phyloP scores from a whole-genome alignment of 1,284 basidiomycete genomes.

The Melampsora larici-populina region DNA sequence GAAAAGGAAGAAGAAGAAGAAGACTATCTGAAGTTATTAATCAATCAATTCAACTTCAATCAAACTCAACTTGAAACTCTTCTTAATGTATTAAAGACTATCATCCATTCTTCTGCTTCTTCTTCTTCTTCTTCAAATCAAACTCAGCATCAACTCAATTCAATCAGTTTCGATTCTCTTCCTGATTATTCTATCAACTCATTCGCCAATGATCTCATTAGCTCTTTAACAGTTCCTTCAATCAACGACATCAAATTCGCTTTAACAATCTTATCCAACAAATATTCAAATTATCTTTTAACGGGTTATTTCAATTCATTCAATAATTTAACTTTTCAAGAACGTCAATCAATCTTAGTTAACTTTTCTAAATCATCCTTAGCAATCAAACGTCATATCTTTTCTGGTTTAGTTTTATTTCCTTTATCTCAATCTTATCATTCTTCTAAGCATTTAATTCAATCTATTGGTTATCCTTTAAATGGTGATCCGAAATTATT shows the following conservation, averaged over 20 bases:
- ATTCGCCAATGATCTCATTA: background rate
- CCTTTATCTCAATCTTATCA: slow-evolving; percentile 1
- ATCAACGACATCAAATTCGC: background rate
- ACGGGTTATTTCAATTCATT: slow-evolving; percentile 17
- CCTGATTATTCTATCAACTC: slow-evolving; percentile 5
- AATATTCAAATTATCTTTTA: background rate
- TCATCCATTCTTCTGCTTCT: background rate
- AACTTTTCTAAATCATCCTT: slow-evolving; percentile 10
- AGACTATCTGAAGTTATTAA: background rate
- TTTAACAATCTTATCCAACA: background rate
- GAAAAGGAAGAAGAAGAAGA: too few species aligned
- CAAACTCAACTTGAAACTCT: slow-evolving; percentile 10
- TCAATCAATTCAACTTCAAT: background rate
- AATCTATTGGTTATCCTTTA: slow-evolving; percentile 15
- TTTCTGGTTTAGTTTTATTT: slow-evolving; percentile 13
- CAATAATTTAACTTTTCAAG: background rate
- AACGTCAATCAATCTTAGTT: background rate
- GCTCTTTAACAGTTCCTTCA: background rate
- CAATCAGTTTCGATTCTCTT: background rate
- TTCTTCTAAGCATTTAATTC: background rate
- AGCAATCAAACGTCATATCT: slow-evolving; percentile 8
- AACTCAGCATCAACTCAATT: background rate
- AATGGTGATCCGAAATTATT: slow-evolving; percentile 8
- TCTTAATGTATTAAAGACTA: slow-evolving; percentile 11
- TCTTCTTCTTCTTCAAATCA: too few species aligned